Percentiles rank a stretch among this genome's conserved stretches.
phyloP scores from a whole-genome alignment of 2,329 filamentous ascomycete species.

The Aphanoascus verrucosus region DNA sequence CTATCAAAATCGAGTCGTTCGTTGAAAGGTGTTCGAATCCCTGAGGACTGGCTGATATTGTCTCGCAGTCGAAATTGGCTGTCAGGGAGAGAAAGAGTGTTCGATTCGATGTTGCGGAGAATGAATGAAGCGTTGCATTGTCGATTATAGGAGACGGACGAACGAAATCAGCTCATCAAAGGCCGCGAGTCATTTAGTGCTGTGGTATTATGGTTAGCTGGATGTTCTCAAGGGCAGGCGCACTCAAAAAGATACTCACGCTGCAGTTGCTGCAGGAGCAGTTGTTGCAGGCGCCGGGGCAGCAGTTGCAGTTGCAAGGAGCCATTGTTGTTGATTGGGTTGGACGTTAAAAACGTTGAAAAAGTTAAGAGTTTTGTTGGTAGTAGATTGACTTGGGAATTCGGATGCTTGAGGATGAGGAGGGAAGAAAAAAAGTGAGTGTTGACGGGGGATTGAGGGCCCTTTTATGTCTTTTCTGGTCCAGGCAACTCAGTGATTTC shows the following conservation, averaged over 20 bases:
- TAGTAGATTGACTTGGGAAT: slow-evolving; percentile 6
- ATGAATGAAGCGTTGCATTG: slow-evolving; percentile 2
- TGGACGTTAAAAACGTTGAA: slow-evolving; percentile 12
- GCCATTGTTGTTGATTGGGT: slow-evolving; percentile 27
- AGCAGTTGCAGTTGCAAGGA: slow-evolving; percentile 35
- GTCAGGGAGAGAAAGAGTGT: background rate
- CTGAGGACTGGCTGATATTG: background rate
- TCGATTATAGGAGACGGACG: slow-evolving; percentile 7
- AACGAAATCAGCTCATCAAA: background rate
- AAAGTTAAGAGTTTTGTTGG: slow-evolving; percentile 15
- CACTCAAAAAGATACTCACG: slow-evolving; percentile 21
- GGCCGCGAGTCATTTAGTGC: slow-evolving; percentile 14
- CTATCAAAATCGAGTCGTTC: background rate
- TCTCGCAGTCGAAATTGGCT: too few relatives aligned
- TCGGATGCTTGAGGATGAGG: slow-evolving; percentile 8
- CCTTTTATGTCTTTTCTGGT: slow-evolving; percentile 11
- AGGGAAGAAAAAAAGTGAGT: slow-evolving; percentile 8
- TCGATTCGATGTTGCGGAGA: slow-evolving; percentile 6
- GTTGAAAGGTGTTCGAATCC: background rate
- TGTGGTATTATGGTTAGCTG: slow-evolving; percentile 5
- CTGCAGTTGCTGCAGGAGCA: slow-evolving; percentile 32
- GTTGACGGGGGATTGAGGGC: slow-evolving; percentile 2
- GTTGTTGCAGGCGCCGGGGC: slow-evolving; percentile 31
- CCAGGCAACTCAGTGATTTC: background rate
- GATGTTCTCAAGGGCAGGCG: background rate